Conservation (phyloP, 2,329 filamentous ascomycete genomes). For the Cladosporium austrohemisphaericum region DNA sequence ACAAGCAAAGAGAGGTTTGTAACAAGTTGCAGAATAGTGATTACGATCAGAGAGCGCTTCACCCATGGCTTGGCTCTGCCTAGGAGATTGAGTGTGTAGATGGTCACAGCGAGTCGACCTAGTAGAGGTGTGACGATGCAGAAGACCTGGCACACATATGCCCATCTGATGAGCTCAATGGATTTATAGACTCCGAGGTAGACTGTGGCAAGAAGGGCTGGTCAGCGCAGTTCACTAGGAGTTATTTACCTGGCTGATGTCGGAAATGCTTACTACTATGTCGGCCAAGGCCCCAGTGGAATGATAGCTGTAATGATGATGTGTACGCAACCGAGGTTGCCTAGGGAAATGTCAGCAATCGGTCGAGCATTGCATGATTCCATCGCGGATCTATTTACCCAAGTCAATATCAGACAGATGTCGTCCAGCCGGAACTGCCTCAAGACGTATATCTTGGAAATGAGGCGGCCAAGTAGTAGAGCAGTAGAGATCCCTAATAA, state of each 20-base stretch:
- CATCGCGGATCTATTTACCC: no score
- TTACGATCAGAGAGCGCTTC: background rate
- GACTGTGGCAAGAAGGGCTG: no score
- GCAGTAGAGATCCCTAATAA: constrained; percentile 6
- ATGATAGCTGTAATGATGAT: constrained; percentile 1
- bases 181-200: background rate
- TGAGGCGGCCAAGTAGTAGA: background rate
- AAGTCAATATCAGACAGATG: constrained; percentile 1
- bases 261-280: constrained; percentile 4
- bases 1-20: background rate
- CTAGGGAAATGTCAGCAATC: background rate
- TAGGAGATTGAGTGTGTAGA: constrained; percentile 4
- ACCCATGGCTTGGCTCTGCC: background rate
- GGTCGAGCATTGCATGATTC: background rate
- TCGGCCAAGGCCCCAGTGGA: constrained; percentile 8
- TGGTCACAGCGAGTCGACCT: background rate
- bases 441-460: constrained; percentile 2
- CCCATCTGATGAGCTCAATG: constrained; percentile 1
- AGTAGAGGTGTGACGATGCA: constrained; percentile 4
- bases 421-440: constrained; percentile 5
- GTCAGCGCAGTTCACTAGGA: no score
- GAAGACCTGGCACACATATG: constrained; percentile 1
- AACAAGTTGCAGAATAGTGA: background rate
- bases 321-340: background rate
- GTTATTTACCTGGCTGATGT: background rate